These are phyloP conservation scores for Colletotrichum kahawae DNA, from an alignment of 2,329 filamentous ascomycete species.

Conservation along the genomic window DNA sequence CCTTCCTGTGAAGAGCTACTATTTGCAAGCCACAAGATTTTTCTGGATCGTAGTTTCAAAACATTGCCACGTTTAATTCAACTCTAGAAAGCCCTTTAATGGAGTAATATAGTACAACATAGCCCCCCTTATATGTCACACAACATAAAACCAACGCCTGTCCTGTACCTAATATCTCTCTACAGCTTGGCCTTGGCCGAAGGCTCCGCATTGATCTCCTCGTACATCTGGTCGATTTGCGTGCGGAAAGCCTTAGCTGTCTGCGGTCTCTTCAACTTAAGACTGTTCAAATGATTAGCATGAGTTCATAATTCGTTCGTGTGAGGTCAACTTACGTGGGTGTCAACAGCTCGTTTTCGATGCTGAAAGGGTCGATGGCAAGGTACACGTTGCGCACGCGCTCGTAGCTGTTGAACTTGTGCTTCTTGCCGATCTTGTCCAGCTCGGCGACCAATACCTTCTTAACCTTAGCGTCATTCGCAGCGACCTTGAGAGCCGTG, in stretches of 20 bases:
- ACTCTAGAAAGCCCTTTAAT: conserved; percentile 2
- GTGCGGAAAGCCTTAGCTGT: conserved; percentile 55
- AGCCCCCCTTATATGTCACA: not conserved
- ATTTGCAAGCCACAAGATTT: not conserved
- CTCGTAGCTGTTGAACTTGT: conserved; percentile 94
- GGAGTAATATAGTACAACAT: conserved; percentile 10
- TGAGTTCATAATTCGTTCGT: not conserved
- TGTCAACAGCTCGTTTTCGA: conserved; percentile 90
- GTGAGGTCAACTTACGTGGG: conserved; percentile 72
- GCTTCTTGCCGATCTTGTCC: conserved; percentile 77
- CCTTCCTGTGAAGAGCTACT: not conserved
- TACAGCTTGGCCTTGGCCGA: conserved; percentile 52
- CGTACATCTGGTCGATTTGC: conserved; percentile 63
- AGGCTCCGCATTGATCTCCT: conserved; percentile 51
- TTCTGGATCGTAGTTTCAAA: not conserved
- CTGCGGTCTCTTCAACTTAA: conserved; percentile 66
- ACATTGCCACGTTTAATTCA: not conserved
- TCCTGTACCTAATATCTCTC: not conserved
- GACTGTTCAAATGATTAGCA: conserved; percentile 40
- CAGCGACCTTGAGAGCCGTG: conserved; percentile 69
- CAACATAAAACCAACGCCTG: conserved; percentile 1
- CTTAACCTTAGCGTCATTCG: conserved; percentile 72
- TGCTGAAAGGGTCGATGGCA: conserved; percentile 86
- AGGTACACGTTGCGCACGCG: conserved; percentile 76
- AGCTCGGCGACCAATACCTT: conserved; percentile 80